phyloP scores from a whole-genome alignment of 2,329 filamentous ascomycete species.

The Sphaerulina vaccinii region DNA sequence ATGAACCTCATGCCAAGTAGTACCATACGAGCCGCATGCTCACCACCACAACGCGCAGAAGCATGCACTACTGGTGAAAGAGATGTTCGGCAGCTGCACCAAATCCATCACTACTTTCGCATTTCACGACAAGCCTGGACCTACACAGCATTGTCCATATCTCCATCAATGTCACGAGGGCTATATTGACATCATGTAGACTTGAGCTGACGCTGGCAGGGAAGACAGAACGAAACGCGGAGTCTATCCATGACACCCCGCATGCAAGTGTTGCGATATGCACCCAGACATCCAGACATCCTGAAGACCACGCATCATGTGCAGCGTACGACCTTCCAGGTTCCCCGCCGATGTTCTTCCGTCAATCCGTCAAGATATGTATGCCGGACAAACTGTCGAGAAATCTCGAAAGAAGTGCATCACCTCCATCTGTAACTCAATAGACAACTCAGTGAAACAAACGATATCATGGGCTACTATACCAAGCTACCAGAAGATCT shows the following conservation, averaged over 20 bases:
- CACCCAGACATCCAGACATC: background rate
- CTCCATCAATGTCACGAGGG: background rate
- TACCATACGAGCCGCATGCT: background rate
- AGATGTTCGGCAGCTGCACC: too few species aligned
- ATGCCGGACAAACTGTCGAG: background rate
- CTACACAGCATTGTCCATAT: background rate
- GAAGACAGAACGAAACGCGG: background rate
- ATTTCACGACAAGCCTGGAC: too few species aligned
- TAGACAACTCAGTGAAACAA: too few species aligned
- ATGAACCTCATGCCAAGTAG: background rate
- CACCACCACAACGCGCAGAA: background rate
- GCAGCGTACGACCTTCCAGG: background rate
- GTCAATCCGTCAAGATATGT: background rate
- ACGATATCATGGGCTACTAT: conserved; percentile 27
- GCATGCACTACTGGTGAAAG: too few species aligned
- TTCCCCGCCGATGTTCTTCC: background rate
- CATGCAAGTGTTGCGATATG: background rate
- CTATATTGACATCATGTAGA: background rate
- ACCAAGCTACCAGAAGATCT: conserved; percentile 40
- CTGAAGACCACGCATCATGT: background rate
- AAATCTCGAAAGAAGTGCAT: background rate
- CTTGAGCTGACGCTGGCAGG: background rate
- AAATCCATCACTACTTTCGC: background rate
- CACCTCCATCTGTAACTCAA: too few species aligned
- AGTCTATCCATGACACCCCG: background rate